Evolutionary conservation across 108 stramenopile genomes (phyloP).

Genomic region (Pseudonitzschia delicatissima): DNA sequence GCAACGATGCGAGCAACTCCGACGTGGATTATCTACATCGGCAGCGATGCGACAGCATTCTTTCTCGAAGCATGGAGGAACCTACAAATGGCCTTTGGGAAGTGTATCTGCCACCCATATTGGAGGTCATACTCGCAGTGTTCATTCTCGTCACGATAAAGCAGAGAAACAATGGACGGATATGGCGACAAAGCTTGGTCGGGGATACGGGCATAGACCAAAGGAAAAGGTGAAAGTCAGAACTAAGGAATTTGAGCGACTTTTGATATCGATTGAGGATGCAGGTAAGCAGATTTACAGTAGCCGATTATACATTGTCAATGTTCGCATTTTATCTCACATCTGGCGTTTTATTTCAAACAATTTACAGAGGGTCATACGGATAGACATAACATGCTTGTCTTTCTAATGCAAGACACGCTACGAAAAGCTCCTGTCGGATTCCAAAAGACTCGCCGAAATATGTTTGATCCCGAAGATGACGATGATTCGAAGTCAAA

Average conservation of each 20-base stretch:
- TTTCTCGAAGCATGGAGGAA: slow-evolving; percentile 75
- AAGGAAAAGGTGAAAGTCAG: slow-evolving; percentile 64
- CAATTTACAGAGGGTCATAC: slow-evolving; percentile 57
- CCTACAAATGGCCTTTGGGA: slow-evolving; percentile 82
- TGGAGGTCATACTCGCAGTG: slow-evolving; percentile 70
- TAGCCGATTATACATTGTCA: not conserved
- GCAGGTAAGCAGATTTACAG: slow-evolving; percentile 61
- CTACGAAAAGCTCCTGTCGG: slow-evolving; percentile 58
- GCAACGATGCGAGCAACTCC: slow-evolving; percentile 73
- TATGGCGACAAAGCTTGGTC: slow-evolving; percentile 45
- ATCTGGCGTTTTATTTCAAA: slow-evolving; percentile 1
- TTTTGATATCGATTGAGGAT: slow-evolving; percentile 70
- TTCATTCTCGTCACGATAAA: slow-evolving; percentile 75
- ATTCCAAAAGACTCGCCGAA: slow-evolving; percentile 54
- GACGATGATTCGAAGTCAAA: slow-evolving; percentile 23
- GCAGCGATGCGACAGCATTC: slow-evolving; percentile 74
- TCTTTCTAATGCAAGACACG: slow-evolving; percentile 76
- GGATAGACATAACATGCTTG: slow-evolving; percentile 85
- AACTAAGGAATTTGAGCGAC: slow-evolving; percentile 71
- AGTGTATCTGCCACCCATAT: slow-evolving; percentile 69
- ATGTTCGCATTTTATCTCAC: slow-evolving; percentile 3
- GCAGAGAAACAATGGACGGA: slow-evolving; percentile 86
- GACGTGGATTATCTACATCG: slow-evolving; percentile 64
- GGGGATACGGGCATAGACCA: slow-evolving; percentile 32
- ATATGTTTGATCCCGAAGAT: slow-evolving; percentile 84